phyloP scores from a whole-genome alignment of 106 monocot genomes.

The Cymbidium sinense region DNA sequence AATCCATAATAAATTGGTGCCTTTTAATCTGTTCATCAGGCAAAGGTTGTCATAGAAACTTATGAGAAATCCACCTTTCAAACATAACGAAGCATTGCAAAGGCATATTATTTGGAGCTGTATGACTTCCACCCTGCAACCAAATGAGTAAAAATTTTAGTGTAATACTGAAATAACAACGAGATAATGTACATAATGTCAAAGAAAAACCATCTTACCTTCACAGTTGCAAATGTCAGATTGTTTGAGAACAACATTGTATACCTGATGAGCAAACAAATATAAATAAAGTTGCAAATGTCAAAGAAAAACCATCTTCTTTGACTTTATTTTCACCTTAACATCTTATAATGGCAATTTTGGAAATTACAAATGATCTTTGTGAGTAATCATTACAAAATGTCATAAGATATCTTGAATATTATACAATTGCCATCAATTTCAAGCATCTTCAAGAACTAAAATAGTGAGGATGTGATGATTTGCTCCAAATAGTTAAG shows the following conservation, averaged over 20 bases:
- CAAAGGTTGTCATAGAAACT: background rate
- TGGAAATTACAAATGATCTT: too few species aligned
- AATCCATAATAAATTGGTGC: background rate
- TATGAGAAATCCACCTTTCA: slow-evolving; percentile 3
- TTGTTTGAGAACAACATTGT: slow-evolving; percentile 8
- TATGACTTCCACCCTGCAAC: background rate
- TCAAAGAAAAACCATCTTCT: too few species aligned
- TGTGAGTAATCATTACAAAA: too few species aligned
- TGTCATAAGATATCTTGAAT: too few species aligned
- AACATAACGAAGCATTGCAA: background rate
- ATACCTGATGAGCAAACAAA: background rate
- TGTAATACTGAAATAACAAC: background rate
- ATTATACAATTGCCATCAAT: too few species aligned
- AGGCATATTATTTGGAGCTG: background rate
- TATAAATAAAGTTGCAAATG: too few species aligned
- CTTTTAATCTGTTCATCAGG: background rate
- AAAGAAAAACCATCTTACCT: background rate
- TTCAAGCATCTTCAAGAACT: too few species aligned
- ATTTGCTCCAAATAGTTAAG: too few species aligned
- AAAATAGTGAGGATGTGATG: too few species aligned
- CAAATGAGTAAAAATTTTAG: background rate
- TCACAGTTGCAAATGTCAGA: slow-evolving; percentile 2
- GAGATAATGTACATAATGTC: background rate
- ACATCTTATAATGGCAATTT: too few species aligned
- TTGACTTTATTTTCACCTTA: too few species aligned